phyloP scores from a whole-genome alignment of 139 green algal genomes.

The Penium margaritaceum region DNA sequence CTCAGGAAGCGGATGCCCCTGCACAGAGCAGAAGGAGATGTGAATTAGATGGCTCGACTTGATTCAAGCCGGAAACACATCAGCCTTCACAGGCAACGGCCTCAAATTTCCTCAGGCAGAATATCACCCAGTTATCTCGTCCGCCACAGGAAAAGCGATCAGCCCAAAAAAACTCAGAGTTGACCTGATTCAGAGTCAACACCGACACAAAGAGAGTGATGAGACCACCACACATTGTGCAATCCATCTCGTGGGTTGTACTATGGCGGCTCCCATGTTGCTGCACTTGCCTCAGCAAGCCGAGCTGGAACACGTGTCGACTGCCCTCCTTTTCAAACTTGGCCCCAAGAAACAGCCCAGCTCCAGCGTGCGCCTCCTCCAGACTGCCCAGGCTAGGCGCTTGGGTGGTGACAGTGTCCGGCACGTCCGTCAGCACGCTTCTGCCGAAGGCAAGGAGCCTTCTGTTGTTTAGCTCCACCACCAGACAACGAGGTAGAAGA shows the following conservation, averaged over 20 bases:
- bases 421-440: conserved; percentile 12
- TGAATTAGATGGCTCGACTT: neutral
- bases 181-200: too few species aligned
- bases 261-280: too few species aligned
- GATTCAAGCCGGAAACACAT: neutral
- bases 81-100: neutral
- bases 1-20: conserved; percentile 5
- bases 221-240: too few species aligned
- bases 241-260: too few species aligned
- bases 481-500: too few species aligned
- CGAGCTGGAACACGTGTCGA: conserved; percentile 4
- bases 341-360: neutral
- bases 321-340: neutral
- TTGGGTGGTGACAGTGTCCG: neutral
- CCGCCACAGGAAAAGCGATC: neutral
- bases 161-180: neutral
- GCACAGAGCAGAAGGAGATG: conserved; percentile 4
- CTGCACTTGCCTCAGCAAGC: neutral
- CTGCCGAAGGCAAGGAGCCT: too few species aligned
- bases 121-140: neutral
- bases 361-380: neutral
- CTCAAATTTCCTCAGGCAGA: neutral
- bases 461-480: too few species aligned
- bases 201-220: too few species aligned
- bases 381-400: too few species aligned